Evolutionary conservation across 768 basidiomycete genomes (phyloP), one percentile per base, ranked within the genome.

Genomic region (Crepidotus variabilis): DNA sequence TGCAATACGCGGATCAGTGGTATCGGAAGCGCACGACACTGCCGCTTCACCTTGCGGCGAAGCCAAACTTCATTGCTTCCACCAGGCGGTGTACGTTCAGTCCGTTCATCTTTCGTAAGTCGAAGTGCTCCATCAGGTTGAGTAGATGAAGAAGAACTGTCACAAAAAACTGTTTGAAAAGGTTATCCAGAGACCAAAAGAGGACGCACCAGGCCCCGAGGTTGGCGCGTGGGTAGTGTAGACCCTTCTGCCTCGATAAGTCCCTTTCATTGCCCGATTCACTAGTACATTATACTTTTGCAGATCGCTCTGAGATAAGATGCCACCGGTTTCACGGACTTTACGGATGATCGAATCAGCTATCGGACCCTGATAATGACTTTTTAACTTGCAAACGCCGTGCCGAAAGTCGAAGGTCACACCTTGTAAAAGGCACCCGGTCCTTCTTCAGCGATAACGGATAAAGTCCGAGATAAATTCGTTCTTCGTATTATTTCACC

Each of bases 141-240:
- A 98, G 74, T 80, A 98, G 89, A 66, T 93, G 89, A 39, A 97
- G 72, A 43, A 98, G 73, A n/a, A 90, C 91, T 78, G 49, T 47
- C 3, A 46, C 2, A 14, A 22, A 6, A 13, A 18, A 34, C 35
- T 18, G 46, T 53, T 16, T 24, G 5, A 43, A 2, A 11, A 46
- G 18, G 13, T 2, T 43, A 23, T 49, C 34, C 24, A 11, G 23
- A 49, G 21, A 6, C 4, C 6, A 22, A n/a, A 36, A 54, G 28
- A 35, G 4, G 21, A 67, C 72, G 55, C 61, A 81, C 80, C 78
- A 50, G 91, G 87, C 5, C 96, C 95, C 10, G 88, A 88, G 8
- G 89, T 86, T 5, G 97, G 97, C 11, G 92, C 87, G 63, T 86
- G 83, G 0, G 88, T 80, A 0, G 93, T 94, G 70, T 92, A 97